phyloP scores from a whole-genome alignment of 192 early-diverging fungal genomes.

The Coemansia sp. region DNA sequence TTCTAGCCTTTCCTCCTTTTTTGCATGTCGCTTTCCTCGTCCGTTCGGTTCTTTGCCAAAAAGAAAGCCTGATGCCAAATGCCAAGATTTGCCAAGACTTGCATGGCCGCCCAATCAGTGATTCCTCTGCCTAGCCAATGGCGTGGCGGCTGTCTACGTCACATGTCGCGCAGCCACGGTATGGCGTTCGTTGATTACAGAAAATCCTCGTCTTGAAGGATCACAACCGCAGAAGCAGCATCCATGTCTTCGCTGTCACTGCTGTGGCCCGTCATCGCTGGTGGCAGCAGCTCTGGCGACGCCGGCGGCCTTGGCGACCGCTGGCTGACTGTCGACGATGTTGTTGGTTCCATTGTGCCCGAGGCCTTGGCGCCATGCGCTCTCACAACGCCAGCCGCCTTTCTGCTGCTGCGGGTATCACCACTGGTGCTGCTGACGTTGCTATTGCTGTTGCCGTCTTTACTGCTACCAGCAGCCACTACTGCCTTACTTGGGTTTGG shows the following conservation, averaged over 20 bases:
- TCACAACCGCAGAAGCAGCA: constrained; percentile 7
- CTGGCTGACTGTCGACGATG: neutral
- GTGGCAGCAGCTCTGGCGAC: neutral
- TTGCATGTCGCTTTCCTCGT: too few species aligned
- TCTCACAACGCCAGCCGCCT: neutral
- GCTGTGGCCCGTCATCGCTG: neutral
- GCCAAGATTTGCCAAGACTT: constrained; percentile 22
- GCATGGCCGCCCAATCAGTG: constrained; percentile 2
- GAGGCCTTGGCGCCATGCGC: neutral
- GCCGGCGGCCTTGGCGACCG: neutral
- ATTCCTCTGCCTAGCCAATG: neutral
- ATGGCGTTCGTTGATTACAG: neutral
- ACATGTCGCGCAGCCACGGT: constrained; percentile 3
- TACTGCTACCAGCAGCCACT: neutral
- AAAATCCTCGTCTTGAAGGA: constrained; percentile 26
- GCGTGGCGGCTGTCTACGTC: neutral
- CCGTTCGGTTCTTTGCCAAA: neutral
- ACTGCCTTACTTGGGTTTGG: neutral
- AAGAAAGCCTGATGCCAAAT: constrained; percentile 2
- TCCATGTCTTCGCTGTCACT: constrained; percentile 1
- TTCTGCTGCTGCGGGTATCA: neutral
- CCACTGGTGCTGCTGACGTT: neutral
- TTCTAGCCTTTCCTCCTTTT: neutral
- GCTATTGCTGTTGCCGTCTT: too few species aligned
- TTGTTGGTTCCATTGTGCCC: neutral